Percentiles rank a stretch among this genome's conserved stretches.
Conservation (phyloP, 129 eudicot genomes). For the Lactuca sativa region DNA sequence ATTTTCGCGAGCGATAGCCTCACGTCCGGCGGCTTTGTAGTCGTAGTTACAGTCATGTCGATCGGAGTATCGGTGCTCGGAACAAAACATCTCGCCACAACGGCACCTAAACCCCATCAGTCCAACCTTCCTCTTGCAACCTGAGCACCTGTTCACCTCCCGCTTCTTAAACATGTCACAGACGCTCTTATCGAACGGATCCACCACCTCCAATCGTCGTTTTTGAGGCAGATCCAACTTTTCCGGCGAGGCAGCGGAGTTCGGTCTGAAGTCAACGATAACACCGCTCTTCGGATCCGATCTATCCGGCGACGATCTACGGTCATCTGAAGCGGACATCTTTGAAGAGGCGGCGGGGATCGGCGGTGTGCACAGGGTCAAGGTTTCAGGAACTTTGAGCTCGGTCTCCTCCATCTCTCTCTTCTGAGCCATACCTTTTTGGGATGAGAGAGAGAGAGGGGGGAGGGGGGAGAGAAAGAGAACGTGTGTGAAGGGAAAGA, state of each 20-base stretch:
- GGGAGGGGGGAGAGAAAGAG: background rate
- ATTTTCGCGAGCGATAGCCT: slow-evolving; percentile 81
- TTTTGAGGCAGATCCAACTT: slow-evolving; percentile 23
- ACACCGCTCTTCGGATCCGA: slow-evolving; percentile 36
- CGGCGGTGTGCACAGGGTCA: slow-evolving; percentile 41
- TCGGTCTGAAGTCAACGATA: slow-evolving; percentile 31
- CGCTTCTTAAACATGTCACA: slow-evolving; percentile 27
- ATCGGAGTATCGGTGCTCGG: slow-evolving; percentile 83
- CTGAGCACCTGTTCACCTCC: slow-evolving; percentile 63
- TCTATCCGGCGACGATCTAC: slow-evolving; percentile 33
- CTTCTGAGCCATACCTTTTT: slow-evolving; percentile 58
- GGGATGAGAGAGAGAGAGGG: slow-evolving; percentile 21
- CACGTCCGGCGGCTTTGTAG: slow-evolving; percentile 87
- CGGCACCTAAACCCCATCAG: slow-evolving; percentile 68
- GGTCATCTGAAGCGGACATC: slow-evolving; percentile 29
- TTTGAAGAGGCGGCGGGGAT: slow-evolving; percentile 33
- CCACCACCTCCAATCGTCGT: slow-evolving; percentile 25
- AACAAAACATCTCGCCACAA: slow-evolving; percentile 66
- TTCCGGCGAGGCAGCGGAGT: slow-evolving; percentile 32
- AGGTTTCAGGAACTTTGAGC: slow-evolving; percentile 55
- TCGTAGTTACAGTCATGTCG: slow-evolving; percentile 86
- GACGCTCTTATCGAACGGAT: slow-evolving; percentile 6
- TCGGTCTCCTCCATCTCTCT: slow-evolving; percentile 71
- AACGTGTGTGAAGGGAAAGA: slow-evolving; percentile 3
- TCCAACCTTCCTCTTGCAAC: slow-evolving; percentile 62